Evolutionary conservation across 2,329 filamentous ascomycete genomes (phyloP), one percentile per base, ranked within the genome.

Genomic region (Coccinonectria pachysandricola): DNA sequence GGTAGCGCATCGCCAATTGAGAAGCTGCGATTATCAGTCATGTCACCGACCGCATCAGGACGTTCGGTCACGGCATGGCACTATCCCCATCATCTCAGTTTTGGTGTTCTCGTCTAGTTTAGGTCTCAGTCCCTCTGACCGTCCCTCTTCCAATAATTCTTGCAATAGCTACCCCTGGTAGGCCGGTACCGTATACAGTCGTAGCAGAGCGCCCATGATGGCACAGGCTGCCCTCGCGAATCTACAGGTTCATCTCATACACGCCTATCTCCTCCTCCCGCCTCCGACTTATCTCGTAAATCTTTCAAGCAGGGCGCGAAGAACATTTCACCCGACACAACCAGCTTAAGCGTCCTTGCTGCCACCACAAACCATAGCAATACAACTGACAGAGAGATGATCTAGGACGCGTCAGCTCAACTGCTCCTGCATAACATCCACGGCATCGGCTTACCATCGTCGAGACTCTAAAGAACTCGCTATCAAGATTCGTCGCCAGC

Each of bases 241-340:
- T n/a, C n/a, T n/a, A n/a, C 13, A 19, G 15, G 13, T 4, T 19
- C 13, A 4, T 23, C 25, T 43, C n/a, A 55, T 12, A 51, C 49
- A 23, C 36, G 34, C 27, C 46, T 43, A 17, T 53, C 45, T 10
- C 32, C 35, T 6, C 41, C 43, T 4, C 30, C 40, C 20, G 37
- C 36, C 16, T 45, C 34, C 7, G 50, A 42, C 34, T 57, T 57
- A 19, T 50, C 48, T 19, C 46, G 40, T 3, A 59, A 13, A 15
- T 58, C 47, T 32, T 56, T 54, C 21, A 64, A 37, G 27, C 61
- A 64, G 2, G 61, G 60, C 0, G 60, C 61, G 27, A 57, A 50
- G 38, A 64, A 62, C 36, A 65, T 57, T 19, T 62, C 55, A 9
- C 60, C 59, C 0, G 50, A 55, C 2, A 51, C 28, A 7, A 44